Percentiles rank a stretch among this genome's conserved stretches.
Conservation (phyloP, 2,329 filamentous ascomycete species). For the Raffaelea arxii region DNA sequence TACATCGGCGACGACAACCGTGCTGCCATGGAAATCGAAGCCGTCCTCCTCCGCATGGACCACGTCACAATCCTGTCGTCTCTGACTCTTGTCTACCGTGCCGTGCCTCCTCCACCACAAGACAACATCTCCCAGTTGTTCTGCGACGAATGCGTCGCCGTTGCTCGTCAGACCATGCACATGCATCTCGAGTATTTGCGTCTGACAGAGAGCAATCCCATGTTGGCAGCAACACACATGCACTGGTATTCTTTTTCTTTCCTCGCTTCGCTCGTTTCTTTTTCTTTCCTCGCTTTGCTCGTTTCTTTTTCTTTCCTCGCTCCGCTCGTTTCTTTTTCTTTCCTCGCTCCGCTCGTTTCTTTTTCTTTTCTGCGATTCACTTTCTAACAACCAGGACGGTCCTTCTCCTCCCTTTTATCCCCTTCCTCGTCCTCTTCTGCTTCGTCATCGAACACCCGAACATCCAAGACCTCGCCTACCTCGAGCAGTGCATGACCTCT, state of each 20-base stretch:
- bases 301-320: background rate
- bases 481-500: constrained; percentile 47
- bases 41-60: constrained; percentile 33
- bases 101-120: constrained; percentile 22
- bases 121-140: background rate
- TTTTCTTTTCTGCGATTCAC: background rate
- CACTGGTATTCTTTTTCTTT: constrained; percentile 33
- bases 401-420: constrained; percentile 47
- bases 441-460: constrained; percentile 42
- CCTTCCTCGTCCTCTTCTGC: constrained; percentile 51
- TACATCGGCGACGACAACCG: background rate
- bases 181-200: constrained; percentile 13
- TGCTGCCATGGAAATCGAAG: constrained; percentile 3
- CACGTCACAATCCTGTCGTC: constrained; percentile 37
- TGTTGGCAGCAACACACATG: constrained; percentile 34
- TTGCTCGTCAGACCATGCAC: constrained; percentile 38
- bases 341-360: background rate
- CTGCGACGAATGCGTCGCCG: constrained; percentile 35
- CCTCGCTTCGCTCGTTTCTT: no score
- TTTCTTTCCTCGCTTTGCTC: background rate
- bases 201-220: constrained; percentile 27
- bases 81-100: constrained; percentile 41
- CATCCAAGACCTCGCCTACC: constrained; percentile 41
- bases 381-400: constrained; percentile 32
- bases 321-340: background rate